Percentiles rank a stretch among this genome's conserved stretches.
Conservation (phyloP, 208 protist species). For the Acanthamoeba lenticulata region DNA sequence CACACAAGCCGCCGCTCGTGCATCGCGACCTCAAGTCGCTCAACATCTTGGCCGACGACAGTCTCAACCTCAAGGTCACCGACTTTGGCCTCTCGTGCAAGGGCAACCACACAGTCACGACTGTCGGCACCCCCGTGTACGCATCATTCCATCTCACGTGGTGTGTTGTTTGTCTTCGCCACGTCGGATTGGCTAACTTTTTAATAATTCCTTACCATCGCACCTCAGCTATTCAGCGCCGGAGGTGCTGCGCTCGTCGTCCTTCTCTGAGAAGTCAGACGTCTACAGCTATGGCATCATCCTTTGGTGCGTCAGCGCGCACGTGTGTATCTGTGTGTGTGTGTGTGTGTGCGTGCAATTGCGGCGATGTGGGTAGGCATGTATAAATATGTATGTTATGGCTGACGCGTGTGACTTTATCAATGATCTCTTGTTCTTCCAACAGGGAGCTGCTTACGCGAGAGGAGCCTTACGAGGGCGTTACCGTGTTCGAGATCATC, state of each 20-base stretch:
- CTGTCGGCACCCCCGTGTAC: conserved; percentile 22
- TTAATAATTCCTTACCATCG: neutral
- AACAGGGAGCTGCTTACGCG: neutral
- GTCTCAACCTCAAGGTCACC: conserved; percentile 29
- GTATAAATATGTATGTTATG: neutral
- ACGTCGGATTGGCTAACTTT: no score
- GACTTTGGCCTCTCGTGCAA: conserved; percentile 42
- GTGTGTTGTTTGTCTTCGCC: neutral
- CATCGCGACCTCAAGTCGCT: conserved; percentile 6
- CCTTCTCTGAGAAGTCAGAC: neutral
- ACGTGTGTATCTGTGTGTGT: neutral
- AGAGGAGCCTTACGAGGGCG: conserved; percentile 17
- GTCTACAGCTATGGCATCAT: conserved; percentile 17
- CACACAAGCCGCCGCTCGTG: conserved; percentile 8
- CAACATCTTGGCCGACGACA: conserved; percentile 7
- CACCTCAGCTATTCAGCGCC: neutral
- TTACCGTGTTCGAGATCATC: conserved; percentile 8
- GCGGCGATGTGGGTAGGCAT: neutral
- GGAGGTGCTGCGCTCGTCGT: neutral
- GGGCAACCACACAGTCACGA: neutral
- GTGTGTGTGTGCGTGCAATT: neutral
- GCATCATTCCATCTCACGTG: neutral
- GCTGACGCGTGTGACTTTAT: no score
- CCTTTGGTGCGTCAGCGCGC: neutral
- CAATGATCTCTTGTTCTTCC: no score